Evolutionary conservation across 352 stramenopile species (phyloP).

Genomic region (Phytophthora ohioensis): DNA sequence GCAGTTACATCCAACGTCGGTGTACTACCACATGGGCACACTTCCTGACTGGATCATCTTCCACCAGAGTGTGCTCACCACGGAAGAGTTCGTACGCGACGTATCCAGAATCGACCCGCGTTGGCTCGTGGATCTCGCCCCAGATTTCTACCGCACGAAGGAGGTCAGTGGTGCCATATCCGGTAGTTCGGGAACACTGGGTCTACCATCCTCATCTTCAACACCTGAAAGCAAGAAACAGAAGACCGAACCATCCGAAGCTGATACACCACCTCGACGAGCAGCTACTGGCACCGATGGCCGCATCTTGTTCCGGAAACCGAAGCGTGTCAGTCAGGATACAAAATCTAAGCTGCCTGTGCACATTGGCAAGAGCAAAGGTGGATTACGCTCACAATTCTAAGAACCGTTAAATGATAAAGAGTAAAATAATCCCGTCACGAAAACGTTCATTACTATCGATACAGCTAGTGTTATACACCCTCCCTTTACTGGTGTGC

Average conservation of each 20-base stretch:
- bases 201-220: slow-evolving; percentile 53
- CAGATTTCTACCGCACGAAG: slow-evolving; percentile 79
- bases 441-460: slow-evolving; percentile 53
- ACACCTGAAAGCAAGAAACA: slow-evolving; percentile 36
- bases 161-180: slow-evolving; percentile 75
- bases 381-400: slow-evolving; percentile 80
- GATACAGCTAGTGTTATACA: slow-evolving; percentile 40
- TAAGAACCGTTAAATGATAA: slow-evolving; percentile 27
- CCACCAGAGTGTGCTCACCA: slow-evolving; percentile 98
- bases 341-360: slow-evolving; percentile 66
- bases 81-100: slow-evolving; percentile 93
- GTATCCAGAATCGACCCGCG: slow-evolving; percentile 77
- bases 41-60: slow-evolving; percentile 98
- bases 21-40: slow-evolving; percentile 76
- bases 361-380: slow-evolving; percentile 87
- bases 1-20: slow-evolving; percentile 79
- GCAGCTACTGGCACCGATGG: slow-evolving; percentile 44
- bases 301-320: slow-evolving; percentile 83
- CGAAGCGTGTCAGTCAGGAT: slow-evolving; percentile 34
- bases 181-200: slow-evolving; percentile 71
- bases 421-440: slow-evolving; percentile 30
- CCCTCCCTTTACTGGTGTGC: slow-evolving; percentile 19
- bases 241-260: slow-evolving; percentile 22
- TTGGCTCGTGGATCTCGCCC: slow-evolving; percentile 72
- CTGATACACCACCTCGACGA: slow-evolving; percentile 29